A percentile compares a stretch with the other conserved stretches of the same genome.
These are phyloP conservation scores for Metschnikowia arizonensis DNA, from an alignment of 805 yeast species.

Conservation along the genomic window DNA sequence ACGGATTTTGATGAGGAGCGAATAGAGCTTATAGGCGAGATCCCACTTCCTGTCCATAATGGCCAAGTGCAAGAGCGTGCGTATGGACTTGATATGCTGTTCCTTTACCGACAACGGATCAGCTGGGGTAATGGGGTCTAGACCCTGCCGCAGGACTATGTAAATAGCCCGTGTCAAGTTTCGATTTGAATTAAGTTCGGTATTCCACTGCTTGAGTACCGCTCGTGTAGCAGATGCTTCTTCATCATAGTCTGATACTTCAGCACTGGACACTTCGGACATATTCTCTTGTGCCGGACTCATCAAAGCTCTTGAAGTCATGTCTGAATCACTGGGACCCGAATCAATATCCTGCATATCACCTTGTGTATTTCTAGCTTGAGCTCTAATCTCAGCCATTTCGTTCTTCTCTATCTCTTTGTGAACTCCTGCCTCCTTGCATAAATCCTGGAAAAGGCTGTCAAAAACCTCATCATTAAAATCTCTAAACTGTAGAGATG, in stretches of 20 bases:
- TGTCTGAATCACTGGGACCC: background rate
- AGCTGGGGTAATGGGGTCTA: background rate
- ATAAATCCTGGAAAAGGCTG: background rate
- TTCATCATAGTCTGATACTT: background rate
- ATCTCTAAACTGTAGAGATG: background rate
- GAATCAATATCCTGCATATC: background rate
- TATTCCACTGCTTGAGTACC: slow-evolving; percentile 9
- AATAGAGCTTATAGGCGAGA: slow-evolving; percentile 49
- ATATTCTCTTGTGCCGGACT: background rate
- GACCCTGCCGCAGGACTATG: slow-evolving; percentile 11
- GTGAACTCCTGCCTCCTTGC: no score
- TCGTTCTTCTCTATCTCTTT: background rate
- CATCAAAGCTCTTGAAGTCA: background rate
- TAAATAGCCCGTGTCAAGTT: slow-evolving; percentile 8
- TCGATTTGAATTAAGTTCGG: slow-evolving; percentile 6
- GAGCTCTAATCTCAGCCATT: background rate
- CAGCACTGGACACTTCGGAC: background rate
- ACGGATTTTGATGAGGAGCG: slow-evolving; percentile 46
- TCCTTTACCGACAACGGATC: slow-evolving; percentile 1
- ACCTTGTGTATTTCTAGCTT: background rate
- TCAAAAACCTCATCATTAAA: background rate
- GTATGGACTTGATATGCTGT: slow-evolving; percentile 23
- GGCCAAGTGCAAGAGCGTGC: slow-evolving; percentile 45
- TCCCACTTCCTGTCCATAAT: slow-evolving; percentile 51
- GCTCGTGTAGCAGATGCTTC: slow-evolving; percentile 4